Base-by-base conservation (phyloP, 805 yeast species). In the Wickerhamomyces mucosus region DNA sequence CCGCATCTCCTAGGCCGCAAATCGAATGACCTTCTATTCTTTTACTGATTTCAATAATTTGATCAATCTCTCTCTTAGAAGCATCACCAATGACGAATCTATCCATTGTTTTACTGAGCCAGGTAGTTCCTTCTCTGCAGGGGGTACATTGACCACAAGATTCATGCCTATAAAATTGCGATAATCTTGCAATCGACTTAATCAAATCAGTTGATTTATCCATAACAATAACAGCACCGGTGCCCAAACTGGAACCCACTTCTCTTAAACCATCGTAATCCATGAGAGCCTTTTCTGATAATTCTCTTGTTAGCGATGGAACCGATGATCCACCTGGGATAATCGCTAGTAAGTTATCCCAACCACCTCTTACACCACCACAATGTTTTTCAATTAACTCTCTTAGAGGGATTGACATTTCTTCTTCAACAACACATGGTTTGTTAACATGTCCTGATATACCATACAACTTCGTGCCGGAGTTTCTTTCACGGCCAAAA, bases 121-220 rank as follows among this genome's bases (percentile, higher is more conserved):
- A 84, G 15, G 94, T 78, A 27, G 95, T 83, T 36, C 95, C 95
- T 62, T 84, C 95, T 56, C 95, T 75, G 63, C 95, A 84, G 37
- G 95, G 95, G 4, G 95, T 84, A 65, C 95, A 84, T 63, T 84
- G 95, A 37, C 95, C 94, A 63, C 95, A 84, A 7, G 92, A 79
- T 67, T 84, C 95, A 61, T 84, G 95, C 65, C 79, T 81, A 66
- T 82, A 84, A 58, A 84, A 84, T 27, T 81, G 75, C 27, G 89
- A 59, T 50, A 84, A 72, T 58, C 95, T 71, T 60, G 84, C 94
- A 55, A 84, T 84, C 45, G 89, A 92, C 42, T 85, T 70, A 39
- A 84, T 74, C 33, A 84, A 74, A 55, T 84, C 94, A 23, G 94
- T 80, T 48, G 77, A 75, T 64, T 82, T 79, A 67, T 83, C 80